Conservation (phyloP, 176 grass and related monocot species). For the Aegilops sharonensis region DNA sequence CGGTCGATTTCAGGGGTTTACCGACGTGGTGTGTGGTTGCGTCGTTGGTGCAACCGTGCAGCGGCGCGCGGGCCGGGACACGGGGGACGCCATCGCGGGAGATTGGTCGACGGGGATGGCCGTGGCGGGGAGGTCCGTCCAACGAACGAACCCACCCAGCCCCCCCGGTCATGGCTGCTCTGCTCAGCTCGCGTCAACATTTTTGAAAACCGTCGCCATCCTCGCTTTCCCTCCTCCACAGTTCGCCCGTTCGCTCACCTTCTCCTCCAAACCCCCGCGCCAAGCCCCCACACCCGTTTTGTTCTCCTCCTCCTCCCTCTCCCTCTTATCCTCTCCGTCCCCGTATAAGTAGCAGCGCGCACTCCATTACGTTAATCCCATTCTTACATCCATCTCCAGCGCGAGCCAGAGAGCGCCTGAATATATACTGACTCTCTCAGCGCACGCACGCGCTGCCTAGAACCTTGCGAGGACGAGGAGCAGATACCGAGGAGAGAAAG, state of each 20-base stretch:
- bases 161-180: neutral
- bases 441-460: neutral
- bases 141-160: neutral
- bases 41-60: slow-evolving; percentile 10
- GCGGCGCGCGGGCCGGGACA: neutral
- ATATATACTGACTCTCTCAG: neutral
- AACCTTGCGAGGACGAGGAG: neutral
- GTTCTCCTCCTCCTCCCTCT: neutral
- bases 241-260: slow-evolving; percentile 38
- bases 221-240: slow-evolving; percentile 29
- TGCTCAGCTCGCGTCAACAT: slow-evolving; percentile 23
- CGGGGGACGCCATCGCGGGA: slow-evolving; percentile 20
- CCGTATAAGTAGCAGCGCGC: slow-evolving; percentile 43
- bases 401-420: neutral
- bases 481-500: neutral
- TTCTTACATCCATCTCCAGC: neutral
- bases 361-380: slow-evolving; percentile 22
- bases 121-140: slow-evolving; percentile 22
- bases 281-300: neutral
- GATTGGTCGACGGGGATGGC: slow-evolving; percentile 32
- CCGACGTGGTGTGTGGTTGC: neutral
- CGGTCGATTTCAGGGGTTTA: slow-evolving; percentile 1
- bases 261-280: slow-evolving; percentile 29
- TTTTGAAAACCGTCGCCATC: slow-evolving; percentile 60
- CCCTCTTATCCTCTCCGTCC: slow-evolving; percentile 32